A percentile compares a stretch with the other conserved stretches of the same genome.
Evolutionary conservation across 345 rosid species (phyloP).

Genomic region (Hypericum androsaemum): DNA sequence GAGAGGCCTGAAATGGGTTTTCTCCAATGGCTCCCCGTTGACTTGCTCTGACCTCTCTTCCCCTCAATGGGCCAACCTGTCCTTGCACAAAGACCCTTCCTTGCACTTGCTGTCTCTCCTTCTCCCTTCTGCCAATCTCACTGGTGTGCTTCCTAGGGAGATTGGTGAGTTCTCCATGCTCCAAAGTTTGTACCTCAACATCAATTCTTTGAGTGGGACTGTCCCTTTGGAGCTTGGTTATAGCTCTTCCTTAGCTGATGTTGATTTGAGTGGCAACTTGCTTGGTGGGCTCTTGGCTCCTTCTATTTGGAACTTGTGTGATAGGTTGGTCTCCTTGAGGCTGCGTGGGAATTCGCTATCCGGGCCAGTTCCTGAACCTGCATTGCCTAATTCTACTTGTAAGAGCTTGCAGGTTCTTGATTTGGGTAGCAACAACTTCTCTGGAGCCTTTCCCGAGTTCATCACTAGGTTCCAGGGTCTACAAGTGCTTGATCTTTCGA

Average conservation of each 20-base stretch:
- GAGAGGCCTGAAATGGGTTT: constrained; percentile 97
- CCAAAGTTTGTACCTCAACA: constrained; percentile 61
- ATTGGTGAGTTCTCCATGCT: constrained; percentile 86
- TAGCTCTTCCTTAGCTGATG: constrained; percentile 61
- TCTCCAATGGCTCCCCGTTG: constrained; percentile 51
- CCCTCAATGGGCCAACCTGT: constrained; percentile 53
- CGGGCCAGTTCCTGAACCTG: constrained; percentile 71
- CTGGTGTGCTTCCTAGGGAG: constrained; percentile 92
- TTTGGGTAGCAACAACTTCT: constrained; percentile 66
- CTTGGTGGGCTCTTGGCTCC: constrained; percentile 65
- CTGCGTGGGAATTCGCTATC: constrained; percentile 57
- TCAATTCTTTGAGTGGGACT: constrained; percentile 67
- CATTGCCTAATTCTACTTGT: constrained; percentile 73
- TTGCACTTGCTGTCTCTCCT: constrained; percentile 68
- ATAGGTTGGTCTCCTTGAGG: constrained; percentile 51
- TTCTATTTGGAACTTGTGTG: constrained; percentile 91
- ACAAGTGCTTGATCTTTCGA: constrained; percentile 74
- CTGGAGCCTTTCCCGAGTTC: constrained; percentile 75
- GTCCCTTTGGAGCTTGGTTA: constrained; percentile 94
- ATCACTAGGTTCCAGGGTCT: constrained; percentile 50
- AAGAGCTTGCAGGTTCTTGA: constrained; percentile 60
- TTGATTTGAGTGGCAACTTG: constrained; percentile 64
- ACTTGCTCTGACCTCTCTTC: constrained; percentile 52
- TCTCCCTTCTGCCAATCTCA: constrained; percentile 94
- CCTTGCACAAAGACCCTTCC: constrained; percentile 66